Percentiles rank a stretch among this genome's conserved stretches.
These are phyloP conservation scores for Moesziomyces parantarcticus DNA, from an alignment of 1,284 basidiomycete genomes.

Conservation along the genomic window DNA sequence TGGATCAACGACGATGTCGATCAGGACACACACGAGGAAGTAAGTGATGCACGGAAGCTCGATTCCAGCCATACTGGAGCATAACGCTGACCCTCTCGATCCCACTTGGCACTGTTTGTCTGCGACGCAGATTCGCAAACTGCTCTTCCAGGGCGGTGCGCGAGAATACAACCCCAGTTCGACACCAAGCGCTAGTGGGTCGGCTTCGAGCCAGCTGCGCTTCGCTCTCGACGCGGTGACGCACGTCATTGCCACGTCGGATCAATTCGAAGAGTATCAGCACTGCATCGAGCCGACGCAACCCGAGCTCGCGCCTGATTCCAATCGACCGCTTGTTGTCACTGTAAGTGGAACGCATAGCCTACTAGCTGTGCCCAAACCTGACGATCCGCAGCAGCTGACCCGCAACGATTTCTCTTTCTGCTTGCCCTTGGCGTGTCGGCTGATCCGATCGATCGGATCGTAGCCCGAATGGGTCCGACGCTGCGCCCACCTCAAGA, in stretches of 20 bases:
- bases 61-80: background rate
- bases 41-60: constrained; percentile 2
- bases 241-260: constrained; percentile 71
- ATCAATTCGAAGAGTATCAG: constrained; percentile 72
- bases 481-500: constrained; percentile 39
- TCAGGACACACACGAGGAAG: constrained; percentile 16
- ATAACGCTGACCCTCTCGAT: background rate
- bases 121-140: constrained; percentile 11
- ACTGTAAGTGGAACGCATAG: constrained; percentile 27
- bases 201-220: constrained; percentile 1
- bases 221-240: constrained; percentile 62
- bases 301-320: constrained; percentile 7
- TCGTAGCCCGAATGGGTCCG: constrained; percentile 54
- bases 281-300: constrained; percentile 40
- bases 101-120: background rate
- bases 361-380: too few species aligned
- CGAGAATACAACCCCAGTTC: constrained; percentile 4
- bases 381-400: constrained; percentile 10
- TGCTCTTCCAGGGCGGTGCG: constrained; percentile 13
- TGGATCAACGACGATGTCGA: constrained; percentile 50
- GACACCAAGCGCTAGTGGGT: constrained; percentile 10
- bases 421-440: background rate
- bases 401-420: constrained; percentile 1
- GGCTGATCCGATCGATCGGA: constrained; percentile 15
- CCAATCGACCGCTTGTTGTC: constrained; percentile 24